phyloP scores from a whole-genome alignment of 2,329 filamentous ascomycete genomes.

The Tricladium varicosporioides region DNA sequence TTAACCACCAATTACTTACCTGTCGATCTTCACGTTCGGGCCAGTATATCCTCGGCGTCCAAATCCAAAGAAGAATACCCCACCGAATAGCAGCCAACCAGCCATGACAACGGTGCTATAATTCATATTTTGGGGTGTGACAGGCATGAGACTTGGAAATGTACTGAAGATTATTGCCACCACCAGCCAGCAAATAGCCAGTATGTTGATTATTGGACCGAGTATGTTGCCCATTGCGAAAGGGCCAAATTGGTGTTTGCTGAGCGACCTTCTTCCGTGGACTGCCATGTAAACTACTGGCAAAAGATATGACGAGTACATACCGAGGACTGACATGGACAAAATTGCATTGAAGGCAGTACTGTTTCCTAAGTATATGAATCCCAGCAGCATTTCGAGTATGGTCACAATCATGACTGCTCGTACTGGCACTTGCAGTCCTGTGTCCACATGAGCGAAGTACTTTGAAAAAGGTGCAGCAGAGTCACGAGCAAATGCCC shows the following conservation, averaged over 20 bases:
- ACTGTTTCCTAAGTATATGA: conserved; percentile 45
- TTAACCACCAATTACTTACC: neutral
- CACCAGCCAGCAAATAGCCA: conserved; percentile 43
- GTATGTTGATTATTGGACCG: conserved; percentile 39
- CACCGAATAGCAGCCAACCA: conserved; percentile 39
- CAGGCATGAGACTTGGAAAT: conserved; percentile 42
- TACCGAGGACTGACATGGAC: conserved; percentile 42
- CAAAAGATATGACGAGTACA: conserved; percentile 44
- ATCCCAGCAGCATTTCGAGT: conserved; percentile 45
- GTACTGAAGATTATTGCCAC: conserved; percentile 46
- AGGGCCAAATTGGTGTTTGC: conserved; percentile 25
- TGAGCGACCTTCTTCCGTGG: conserved; percentile 34
- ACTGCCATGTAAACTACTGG: conserved; percentile 40
- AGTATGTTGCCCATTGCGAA: conserved; percentile 34
- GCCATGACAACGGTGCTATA: conserved; percentile 44
- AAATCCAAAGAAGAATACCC: conserved; percentile 34
- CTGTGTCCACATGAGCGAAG: conserved; percentile 37
- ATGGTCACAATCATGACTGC: conserved; percentile 41
- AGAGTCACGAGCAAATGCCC: conserved; percentile 45
- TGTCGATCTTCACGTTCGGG: conserved; percentile 13
- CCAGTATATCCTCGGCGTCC: conserved; percentile 31
- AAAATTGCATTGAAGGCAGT: conserved; percentile 48
- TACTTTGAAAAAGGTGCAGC: conserved; percentile 37
- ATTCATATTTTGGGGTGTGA: conserved; percentile 45
- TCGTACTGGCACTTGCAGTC: conserved; percentile 36